Evolutionary conservation across 768 basidiomycete genomes (phyloP), one percentile per base, ranked within the genome.

Genomic region (Dentipellis sp.): DNA sequence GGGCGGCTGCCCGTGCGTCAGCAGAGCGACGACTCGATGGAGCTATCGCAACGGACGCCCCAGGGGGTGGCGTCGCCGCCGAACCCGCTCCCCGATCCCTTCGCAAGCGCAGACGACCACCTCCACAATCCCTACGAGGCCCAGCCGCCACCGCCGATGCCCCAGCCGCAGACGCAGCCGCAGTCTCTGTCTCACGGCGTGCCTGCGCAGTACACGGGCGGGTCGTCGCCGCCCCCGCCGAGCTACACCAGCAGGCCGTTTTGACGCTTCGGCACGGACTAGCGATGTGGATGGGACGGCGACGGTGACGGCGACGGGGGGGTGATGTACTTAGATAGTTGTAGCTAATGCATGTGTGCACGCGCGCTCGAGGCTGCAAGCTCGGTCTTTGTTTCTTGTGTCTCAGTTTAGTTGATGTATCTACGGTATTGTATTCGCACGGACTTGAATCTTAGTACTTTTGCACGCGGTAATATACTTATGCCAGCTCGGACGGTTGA

Each of bases 1-100:
- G 54, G 54, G 12, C 16, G 54, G 29, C 19, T 47, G 22, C 46
- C 48, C n/a, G 54, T 50, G 10, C 42, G 54, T 21, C 46, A 50
- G 29, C 16, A 35, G 10, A 38, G 36, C 17, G 46, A 39, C 12
- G 52, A 45, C 52, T 52, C 50, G 17, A 17, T 23, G 48, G 48
- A 49, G 48, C 17, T 21, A 17, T 17, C 48, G 2, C 48, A 49
- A 14, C 2, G 3, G 9, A 10, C 9, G 40, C 40, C 12, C 14
- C 12, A 14, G 48, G n/a, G 29, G 6, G 6, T 29, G 3, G 29
- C 29, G 6, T 29, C 29, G 29, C 29, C 29, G 29, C 29, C 29
- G 29, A 29, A 29, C 29, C 29, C 29, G 17, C 23, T 35, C 16
- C n/a, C 50, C 11, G 37, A 23, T 34, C 50, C 42, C 8, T 45